Conservation (phyloP, 2,329 filamentous ascomycete genomes). For the Penicillium concentricum region DNA sequence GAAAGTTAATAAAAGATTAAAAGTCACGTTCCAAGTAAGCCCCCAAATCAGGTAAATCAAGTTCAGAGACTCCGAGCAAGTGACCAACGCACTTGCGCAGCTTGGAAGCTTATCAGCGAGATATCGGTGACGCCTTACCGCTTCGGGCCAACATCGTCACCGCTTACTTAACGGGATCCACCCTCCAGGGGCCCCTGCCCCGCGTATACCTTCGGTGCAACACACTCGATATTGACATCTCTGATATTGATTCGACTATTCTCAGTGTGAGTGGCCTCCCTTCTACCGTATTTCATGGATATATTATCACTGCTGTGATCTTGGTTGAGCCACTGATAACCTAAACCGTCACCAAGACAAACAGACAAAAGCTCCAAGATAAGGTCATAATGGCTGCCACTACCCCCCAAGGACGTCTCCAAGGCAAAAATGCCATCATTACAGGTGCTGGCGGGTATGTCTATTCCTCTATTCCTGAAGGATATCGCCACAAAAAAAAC, state of each 20-base stretch:
- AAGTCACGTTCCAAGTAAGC: neutral
- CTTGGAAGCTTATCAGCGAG: conserved; percentile 6
- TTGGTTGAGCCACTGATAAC: conserved; percentile 3
- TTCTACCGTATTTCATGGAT: neutral
- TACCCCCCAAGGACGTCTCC: conserved; percentile 39
- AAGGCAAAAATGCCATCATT: conserved; percentile 70
- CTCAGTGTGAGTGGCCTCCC: neutral
- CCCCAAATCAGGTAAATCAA: neutral
- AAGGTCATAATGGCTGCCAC: conserved; percentile 13
- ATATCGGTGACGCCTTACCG: conserved; percentile 5
- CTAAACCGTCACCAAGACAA: neutral
- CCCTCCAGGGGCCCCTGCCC: conserved; percentile 7
- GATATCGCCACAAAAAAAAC: neutral
- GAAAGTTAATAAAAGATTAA: neutral
- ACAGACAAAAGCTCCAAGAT: conserved; percentile 1
- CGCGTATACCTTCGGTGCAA: conserved; percentile 15
- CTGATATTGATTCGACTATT: conserved; percentile 1
- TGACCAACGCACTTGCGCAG: neutral
- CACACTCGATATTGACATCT: neutral
- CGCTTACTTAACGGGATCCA: conserved; percentile 18
- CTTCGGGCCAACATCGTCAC: conserved; percentile 10
- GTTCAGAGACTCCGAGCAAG: neutral
- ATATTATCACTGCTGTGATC: neutral
- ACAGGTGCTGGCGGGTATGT: conserved; percentile 79
- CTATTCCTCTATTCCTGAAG: conserved; percentile 12